phyloP scores from a whole-genome alignment of 2,329 filamentous ascomycete species.

The Colletotrichum abscissum region DNA sequence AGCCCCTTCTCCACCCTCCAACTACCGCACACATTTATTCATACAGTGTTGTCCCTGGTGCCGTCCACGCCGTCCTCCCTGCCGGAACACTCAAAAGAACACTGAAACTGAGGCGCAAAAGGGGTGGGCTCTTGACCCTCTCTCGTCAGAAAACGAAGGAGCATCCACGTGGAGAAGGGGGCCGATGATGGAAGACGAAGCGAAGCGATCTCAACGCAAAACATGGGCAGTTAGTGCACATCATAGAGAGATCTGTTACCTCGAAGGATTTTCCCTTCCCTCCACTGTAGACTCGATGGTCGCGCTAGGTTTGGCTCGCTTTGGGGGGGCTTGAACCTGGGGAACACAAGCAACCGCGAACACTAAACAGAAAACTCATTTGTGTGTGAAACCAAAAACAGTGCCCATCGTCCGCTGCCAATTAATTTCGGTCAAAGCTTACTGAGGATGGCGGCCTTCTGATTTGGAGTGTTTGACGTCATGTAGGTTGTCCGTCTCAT shows the following conservation, averaged over 20 bases:
- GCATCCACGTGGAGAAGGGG: constrained; percentile 20
- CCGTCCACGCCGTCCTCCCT: neutral
- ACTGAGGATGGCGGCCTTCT: neutral
- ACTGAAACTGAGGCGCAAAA: constrained; percentile 31
- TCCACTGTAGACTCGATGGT: neutral
- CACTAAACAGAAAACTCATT: neutral
- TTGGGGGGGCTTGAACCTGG: neutral
- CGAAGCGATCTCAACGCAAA: neutral
- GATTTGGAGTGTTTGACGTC: constrained; percentile 22
- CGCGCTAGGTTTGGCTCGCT: neutral
- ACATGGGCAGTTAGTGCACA: neutral
- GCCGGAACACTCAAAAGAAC: neutral
- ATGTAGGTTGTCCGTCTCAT: constrained; percentile 20
- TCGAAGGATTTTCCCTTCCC: neutral
- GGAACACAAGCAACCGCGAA: neutral
- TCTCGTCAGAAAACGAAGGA: constrained; percentile 11
- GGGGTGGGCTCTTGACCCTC: too few relatives aligned
- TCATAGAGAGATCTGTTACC: neutral
- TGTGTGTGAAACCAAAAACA: neutral
- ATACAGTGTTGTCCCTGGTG: too few relatives aligned
- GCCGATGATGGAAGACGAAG: neutral
- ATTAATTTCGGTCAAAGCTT: constrained; percentile 13
- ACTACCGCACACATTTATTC: neutral
- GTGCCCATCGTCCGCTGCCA: constrained; percentile 6
- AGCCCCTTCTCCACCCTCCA: constrained; percentile 13